phyloP scores from a whole-genome alignment of 139 green algal genomes.

The Coelastrella sp. region DNA sequence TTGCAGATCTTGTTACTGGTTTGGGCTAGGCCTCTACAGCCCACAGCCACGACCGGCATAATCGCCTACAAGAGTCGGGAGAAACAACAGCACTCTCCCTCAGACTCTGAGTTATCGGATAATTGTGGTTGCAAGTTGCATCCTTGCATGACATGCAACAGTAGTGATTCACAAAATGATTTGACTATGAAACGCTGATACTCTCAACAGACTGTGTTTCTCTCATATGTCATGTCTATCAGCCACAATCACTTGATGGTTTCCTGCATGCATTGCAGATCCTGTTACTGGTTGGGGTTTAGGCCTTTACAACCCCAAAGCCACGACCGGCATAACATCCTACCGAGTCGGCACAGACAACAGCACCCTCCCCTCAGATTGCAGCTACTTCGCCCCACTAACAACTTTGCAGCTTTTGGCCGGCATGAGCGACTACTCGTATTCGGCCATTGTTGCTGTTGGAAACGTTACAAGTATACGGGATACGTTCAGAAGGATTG shows the following conservation, averaged over 20 bases:
- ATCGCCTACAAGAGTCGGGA: too few relatives aligned
- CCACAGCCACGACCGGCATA: too few relatives aligned
- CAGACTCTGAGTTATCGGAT: too few relatives aligned
- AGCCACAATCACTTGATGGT: too few relatives aligned
- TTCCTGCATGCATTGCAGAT: background rate
- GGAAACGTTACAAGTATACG: background rate
- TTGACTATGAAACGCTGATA: too few relatives aligned
- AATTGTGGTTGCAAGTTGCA: too few relatives aligned
- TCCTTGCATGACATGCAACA: too few relatives aligned
- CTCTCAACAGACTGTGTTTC: background rate
- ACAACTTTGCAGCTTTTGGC: background rate
- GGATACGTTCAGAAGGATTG: background rate
- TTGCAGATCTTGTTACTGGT: too few relatives aligned
- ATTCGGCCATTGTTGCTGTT: background rate
- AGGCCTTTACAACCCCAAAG: conserved; percentile 32
- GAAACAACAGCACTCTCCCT: too few relatives aligned
- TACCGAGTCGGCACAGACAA: conserved; percentile 15
- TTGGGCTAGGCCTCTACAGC: too few relatives aligned
- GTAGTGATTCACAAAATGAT: too few relatives aligned
- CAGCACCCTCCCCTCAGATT: background rate
- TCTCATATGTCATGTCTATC: background rate
- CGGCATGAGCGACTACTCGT: background rate
- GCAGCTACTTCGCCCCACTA: conserved; percentile 35
- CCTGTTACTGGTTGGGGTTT: conserved; percentile 27
- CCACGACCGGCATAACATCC: conserved; percentile 28